phyloP scores from a whole-genome alignment of 176 grass and related monocot species.

The Avena atlantica region DNA sequence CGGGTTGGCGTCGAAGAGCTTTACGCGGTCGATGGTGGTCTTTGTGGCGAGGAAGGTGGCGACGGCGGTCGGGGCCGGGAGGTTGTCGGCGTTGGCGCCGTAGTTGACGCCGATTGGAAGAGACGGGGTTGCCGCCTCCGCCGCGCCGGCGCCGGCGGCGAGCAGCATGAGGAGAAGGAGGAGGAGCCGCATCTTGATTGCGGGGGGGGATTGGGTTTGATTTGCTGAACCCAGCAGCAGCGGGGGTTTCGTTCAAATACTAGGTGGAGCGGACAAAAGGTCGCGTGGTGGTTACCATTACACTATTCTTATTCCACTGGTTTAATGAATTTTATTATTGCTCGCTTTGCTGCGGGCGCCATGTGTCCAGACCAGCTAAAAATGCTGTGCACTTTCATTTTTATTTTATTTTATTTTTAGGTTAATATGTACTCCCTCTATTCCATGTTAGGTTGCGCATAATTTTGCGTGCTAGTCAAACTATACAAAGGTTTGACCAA shows the following conservation, averaged over 20 bases:
- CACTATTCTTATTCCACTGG: constrained; percentile 20
- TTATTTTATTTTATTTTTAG: not conserved
- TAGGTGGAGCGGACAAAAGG: constrained; percentile 23
- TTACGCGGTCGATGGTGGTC: constrained; percentile 71
- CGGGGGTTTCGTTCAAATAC: constrained; percentile 31
- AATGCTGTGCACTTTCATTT: not conserved
- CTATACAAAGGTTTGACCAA: no score
- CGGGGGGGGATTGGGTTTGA: not conserved
- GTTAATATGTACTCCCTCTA: no score
- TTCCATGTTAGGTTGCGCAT: no score
- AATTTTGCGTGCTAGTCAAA: no score
- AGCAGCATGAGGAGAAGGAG: not conserved
- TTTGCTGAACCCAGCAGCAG: not conserved
- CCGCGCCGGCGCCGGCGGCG: not conserved
- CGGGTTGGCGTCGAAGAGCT: constrained; percentile 94
- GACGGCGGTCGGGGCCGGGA: constrained; percentile 53
- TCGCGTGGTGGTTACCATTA: constrained; percentile 31
- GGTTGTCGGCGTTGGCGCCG: constrained; percentile 81
- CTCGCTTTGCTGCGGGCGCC: not conserved
- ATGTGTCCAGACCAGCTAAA: not conserved
- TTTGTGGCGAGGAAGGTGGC: constrained; percentile 61
- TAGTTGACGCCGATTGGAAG: constrained; percentile 87
- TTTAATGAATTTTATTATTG: constrained; percentile 5
- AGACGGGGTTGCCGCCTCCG: not conserved
- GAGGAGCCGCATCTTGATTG: constrained; percentile 25